Evolutionary conservation across 176 grass and related monocot species (phyloP), one percentile per base, ranked within the genome.

Genomic region (Coix lacrymajobi): DNA sequence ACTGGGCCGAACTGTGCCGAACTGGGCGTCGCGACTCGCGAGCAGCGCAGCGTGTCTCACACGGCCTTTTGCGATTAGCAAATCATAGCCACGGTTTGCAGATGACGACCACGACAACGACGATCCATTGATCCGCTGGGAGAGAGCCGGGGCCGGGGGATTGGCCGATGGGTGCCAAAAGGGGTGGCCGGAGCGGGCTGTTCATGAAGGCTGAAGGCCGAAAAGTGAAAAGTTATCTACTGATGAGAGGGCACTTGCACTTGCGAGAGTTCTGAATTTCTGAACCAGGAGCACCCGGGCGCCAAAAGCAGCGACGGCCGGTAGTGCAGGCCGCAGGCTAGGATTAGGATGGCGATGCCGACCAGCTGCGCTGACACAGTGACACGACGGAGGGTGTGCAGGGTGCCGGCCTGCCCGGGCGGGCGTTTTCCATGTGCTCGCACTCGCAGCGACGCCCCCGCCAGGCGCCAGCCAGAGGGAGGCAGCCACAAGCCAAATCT

Each of bases 141-240:
- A 19, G 20, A n/a, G 52, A 22, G 9, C 7, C 51, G 7, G 19
- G 52, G 52, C n/a, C n/a, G n/a, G n/a, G n/a, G n/a, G n/a, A 56
- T n/a, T 56, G 52, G 22, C 52, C 52, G 9, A 4, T 19, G 54
- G 26, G 16, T 17, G 7, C 17, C 11, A 11, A 36, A 39, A 44
- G 70, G 70, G 8, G 5, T 7, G 46, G 32, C 24, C 32, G 13
- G 79, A 20, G 3, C 8, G 76, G 7, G 11, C 11, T 16, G 6
- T 45, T 20, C 46, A 36, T 75, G 69, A 86, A 80, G 77, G 85
- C 69, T 75, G 69, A 86, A 80, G 77, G 85, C 69, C 85, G 69
- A 34, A 86, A 86, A 54, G 77, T 7, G 33, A 16, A 63, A 73
- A 54, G 19, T 3, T 51, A 51, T 16, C 20, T 52, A 24, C 24